Conservation (phyloP, 257 asterid species). For the Gardenia jasminoides region DNA sequence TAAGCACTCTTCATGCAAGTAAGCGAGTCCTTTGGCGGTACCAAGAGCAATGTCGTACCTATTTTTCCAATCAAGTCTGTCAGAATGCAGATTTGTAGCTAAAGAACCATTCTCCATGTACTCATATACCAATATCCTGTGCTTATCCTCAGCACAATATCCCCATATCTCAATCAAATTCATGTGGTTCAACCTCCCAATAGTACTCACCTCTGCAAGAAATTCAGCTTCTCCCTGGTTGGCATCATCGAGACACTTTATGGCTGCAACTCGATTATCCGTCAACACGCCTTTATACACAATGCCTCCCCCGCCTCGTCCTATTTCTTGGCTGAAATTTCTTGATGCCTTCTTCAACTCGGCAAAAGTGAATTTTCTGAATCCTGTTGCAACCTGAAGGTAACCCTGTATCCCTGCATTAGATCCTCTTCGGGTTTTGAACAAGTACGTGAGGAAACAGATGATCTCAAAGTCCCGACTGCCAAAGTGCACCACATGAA, state of each 20-base stretch:
- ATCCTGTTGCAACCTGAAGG: conserved; percentile 28
- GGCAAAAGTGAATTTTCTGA: conserved; percentile 35
- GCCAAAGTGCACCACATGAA: conserved; percentile 7
- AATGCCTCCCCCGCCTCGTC: conserved; percentile 38
- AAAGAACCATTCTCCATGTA: conserved; percentile 38
- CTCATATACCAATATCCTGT: conserved; percentile 37
- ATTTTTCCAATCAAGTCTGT: conserved; percentile 38
- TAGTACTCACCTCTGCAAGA: conserved; percentile 25
- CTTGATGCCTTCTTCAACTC: conserved; percentile 39
- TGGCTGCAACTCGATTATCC: conserved; percentile 34
- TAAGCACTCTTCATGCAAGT: conserved; percentile 49
- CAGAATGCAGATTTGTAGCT: conserved; percentile 19
- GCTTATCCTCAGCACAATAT: conserved; percentile 34
- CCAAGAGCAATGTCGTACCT: conserved; percentile 37
- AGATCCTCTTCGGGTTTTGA: not conserved
- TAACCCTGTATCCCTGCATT: conserved; percentile 14
- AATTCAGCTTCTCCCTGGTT: conserved; percentile 39
- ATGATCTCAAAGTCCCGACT: conserved; percentile 9
- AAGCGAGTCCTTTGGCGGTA: conserved; percentile 41
- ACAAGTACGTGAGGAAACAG: not conserved
- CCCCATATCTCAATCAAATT: conserved; percentile 34
- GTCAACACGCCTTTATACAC: conserved; percentile 37
- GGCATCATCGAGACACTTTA: conserved; percentile 27
- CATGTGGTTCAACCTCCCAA: conserved; percentile 37
- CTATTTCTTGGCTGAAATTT: conserved; percentile 39